These are phyloP conservation scores for Diaporthe sp. DNA, from an alignment of 2,329 filamentous ascomycete genomes.

Conservation along the genomic window DNA sequence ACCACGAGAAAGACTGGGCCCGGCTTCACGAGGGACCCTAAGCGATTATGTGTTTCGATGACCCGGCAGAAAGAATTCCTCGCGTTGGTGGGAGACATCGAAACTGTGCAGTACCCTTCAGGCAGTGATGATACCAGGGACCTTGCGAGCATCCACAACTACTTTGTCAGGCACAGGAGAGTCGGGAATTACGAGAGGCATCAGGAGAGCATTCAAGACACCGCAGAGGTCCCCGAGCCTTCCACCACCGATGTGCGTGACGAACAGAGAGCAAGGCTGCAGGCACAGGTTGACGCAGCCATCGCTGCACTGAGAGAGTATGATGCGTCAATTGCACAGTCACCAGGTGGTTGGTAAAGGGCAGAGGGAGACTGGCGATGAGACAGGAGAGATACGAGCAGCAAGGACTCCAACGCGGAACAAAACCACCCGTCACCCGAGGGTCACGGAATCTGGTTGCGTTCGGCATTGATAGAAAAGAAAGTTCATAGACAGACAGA, in stretches of 20 bases:
- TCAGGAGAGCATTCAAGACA: neutral
- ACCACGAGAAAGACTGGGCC: neutral
- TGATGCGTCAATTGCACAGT: too few species aligned
- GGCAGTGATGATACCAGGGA: accelerated
- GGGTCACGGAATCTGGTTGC: too few species aligned
- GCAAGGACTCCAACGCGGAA: too few species aligned
- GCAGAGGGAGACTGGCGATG: too few species aligned
- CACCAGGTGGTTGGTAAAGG: too few species aligned
- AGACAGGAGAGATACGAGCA: too few species aligned
- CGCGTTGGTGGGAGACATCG: neutral
- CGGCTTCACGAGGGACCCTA: neutral
- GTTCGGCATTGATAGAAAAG: too few species aligned
- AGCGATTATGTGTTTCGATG: neutral
- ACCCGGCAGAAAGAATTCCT: neutral
- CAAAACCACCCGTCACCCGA: too few species aligned
- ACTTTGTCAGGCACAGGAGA: neutral
- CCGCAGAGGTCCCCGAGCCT: neutral
- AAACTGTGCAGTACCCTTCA: neutral
- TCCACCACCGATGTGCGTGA: neutral
- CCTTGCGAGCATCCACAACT: neutral
- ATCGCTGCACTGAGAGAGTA: too few species aligned
- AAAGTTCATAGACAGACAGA: too few species aligned
- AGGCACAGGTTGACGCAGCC: accelerated
- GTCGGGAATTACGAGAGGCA: neutral
- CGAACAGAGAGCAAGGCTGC: too few species aligned